Evolutionary conservation across 148 eudicot genomes (phyloP), one percentile per base, ranked within the genome.

Genomic region (Limonium bicolor): DNA sequence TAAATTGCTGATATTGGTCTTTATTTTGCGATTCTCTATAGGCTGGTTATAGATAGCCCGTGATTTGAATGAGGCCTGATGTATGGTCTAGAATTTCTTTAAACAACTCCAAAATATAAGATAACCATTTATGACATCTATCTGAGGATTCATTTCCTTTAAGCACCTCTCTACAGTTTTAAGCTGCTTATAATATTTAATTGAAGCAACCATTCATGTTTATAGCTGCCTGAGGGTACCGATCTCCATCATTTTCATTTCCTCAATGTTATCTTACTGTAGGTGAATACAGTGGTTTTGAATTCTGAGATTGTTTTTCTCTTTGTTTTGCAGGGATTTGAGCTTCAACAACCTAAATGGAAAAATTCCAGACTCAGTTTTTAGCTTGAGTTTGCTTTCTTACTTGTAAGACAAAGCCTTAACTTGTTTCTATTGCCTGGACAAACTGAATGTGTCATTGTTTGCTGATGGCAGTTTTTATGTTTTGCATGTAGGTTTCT

Each of bases 301-400:
- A 8, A 6, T 35, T 19, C 12, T 35, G 24, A 2, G 3, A 7
- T 35, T 12, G 16, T 35, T 35, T 5, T 18, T 39, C 43, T 39
- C 16, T 15, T 0, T 39, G 43, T 33, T 36, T 61, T 51, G 15
- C 75, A 87, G 96, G 82, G 94, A 87, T 64, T 64, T 87, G 47
- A 87, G 96, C 77, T 87, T 87, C 80, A 83, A 87, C 74, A 72
- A 54, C 43, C 46, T 87, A 55, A 54, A 51, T 20, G 95, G 95
- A 48, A 22, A 18, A 39, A 76, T 87, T 55, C 96, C 94, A 42
- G 65, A 53, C 21, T 64, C 79, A 0, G 42, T 87, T 53, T 82
- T 82, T 68, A 71, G 54, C 33, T 50, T 72, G 50, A 48, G 41
- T 39, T 61, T 71, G 18, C 94, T 88, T 56, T 26, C 59, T 32